Conservation (phyloP, 176 grass and related monocot species). For the Typha latifolia region DNA sequence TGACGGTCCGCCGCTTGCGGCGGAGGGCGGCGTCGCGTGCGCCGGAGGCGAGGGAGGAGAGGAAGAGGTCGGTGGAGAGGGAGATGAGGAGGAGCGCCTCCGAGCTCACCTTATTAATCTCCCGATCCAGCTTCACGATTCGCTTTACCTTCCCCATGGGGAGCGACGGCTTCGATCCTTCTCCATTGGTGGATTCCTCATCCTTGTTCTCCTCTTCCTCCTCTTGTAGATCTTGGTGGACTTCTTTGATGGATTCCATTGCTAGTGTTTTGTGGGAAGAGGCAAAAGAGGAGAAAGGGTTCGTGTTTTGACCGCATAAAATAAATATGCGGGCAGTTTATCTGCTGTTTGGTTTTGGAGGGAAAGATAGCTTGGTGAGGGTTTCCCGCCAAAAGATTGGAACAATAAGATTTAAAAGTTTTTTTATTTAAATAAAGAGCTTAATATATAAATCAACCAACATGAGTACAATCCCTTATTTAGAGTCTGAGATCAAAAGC, state of each 20-base stretch:
- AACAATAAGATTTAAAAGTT: too few relatives aligned
- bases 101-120: slow-evolving; percentile 67
- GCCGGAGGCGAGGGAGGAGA: slow-evolving; percentile 42
- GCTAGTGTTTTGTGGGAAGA: not conserved
- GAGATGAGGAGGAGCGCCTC: slow-evolving; percentile 69
- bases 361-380: not conserved
- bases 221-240: not conserved
- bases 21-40: slow-evolving; percentile 24
- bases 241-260: not conserved
- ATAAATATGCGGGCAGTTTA: too few relatives aligned
- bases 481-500: too few relatives aligned
- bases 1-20: slow-evolving; percentile 37
- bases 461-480: too few relatives aligned
- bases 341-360: not conserved
- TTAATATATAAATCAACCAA: too few relatives aligned
- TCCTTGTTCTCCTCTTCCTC: not conserved
- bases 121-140: slow-evolving; percentile 72
- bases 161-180: slow-evolving; percentile 21
- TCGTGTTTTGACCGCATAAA: not conserved
- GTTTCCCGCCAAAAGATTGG: not conserved
- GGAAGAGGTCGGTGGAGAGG: slow-evolving; percentile 68
- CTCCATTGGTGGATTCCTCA: not conserved
- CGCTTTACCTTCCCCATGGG: slow-evolving; percentile 70
- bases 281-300: not conserved
- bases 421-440: too few relatives aligned